Evolutionary conservation across 345 rosid species (phyloP).

Genomic region (Geranium rotundifolium): DNA sequence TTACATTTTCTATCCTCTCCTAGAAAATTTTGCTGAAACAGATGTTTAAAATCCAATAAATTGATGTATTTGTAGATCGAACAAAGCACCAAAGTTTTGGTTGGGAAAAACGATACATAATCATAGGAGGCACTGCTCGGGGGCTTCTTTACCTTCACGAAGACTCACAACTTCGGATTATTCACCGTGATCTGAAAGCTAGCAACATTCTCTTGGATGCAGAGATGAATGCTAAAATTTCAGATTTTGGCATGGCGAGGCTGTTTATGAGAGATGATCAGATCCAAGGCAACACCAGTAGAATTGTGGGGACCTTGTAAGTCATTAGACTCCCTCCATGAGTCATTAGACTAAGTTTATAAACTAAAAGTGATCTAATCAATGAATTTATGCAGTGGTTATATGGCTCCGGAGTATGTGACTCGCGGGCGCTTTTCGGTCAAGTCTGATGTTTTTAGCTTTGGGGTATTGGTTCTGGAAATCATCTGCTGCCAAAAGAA

Average conservation of each 20-base stretch:
- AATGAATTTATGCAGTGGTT: conserved; percentile 1
- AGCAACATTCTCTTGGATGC: conserved; percentile 18
- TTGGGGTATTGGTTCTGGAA: conserved; percentile 18
- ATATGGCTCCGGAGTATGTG: too few species aligned
- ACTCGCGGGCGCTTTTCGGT: conserved; percentile 3
- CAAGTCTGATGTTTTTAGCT: conserved; percentile 13
- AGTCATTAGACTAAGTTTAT: too few species aligned
- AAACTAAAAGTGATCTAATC: too few species aligned
- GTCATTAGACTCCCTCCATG: background rate
- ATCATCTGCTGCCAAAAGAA: conserved; percentile 14
- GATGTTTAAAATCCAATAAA: background rate
- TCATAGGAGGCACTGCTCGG: conserved; percentile 16
- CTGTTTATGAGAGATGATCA: conserved; percentile 10
- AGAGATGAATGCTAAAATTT: conserved; percentile 19
- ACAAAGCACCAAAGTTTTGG: conserved; percentile 1
- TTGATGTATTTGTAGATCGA: background rate
- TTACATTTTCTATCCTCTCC: background rate
- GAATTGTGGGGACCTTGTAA: conserved; percentile 22
- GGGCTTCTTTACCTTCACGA: conserved; percentile 19
- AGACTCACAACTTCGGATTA: conserved; percentile 14
- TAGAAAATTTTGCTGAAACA: background rate
- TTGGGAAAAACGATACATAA: conserved; percentile 15
- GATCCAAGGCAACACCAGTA: conserved; percentile 1
- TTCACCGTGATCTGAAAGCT: too few species aligned
- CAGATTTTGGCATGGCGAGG: conserved; percentile 24